phyloP scores from a whole-genome alignment of 352 stramenopile genomes.

The Phytophthora macrochlamydospora region DNA sequence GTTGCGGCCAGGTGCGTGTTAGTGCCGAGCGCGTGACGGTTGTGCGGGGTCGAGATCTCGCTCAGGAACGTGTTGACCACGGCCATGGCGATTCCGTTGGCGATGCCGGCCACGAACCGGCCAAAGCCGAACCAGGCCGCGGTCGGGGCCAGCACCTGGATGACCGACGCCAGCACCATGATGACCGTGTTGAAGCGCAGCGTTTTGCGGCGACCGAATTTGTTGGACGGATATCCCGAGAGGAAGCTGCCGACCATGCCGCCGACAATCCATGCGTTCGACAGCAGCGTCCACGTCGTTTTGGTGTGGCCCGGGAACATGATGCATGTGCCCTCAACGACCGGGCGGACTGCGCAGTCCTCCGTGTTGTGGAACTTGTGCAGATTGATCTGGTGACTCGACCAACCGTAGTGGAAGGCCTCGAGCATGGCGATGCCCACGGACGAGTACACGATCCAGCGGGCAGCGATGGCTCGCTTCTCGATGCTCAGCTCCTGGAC shows the following conservation, averaged over 20 bases:
- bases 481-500: slow-evolving; percentile 12
- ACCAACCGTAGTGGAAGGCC: slow-evolving; percentile 62
- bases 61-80: slow-evolving; percentile 43
- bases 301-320: slow-evolving; percentile 64
- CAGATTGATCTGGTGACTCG: slow-evolving; percentile 54
- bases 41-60: slow-evolving; percentile 48
- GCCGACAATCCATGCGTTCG: slow-evolving; percentile 61
- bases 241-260: slow-evolving; percentile 54
- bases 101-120: slow-evolving; percentile 42
- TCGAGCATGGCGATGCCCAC: slow-evolving; percentile 39
- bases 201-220: slow-evolving; percentile 48
- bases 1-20: slow-evolving; percentile 47
- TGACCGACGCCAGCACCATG: slow-evolving; percentile 37
- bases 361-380: slow-evolving; percentile 48
- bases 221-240: slow-evolving; percentile 39
- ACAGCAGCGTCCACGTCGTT: slow-evolving; percentile 49
- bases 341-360: slow-evolving; percentile 39
- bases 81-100: slow-evolving; percentile 38
- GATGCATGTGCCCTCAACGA: slow-evolving; percentile 48
- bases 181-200: slow-evolving; percentile 32
- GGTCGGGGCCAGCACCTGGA: slow-evolving; percentile 29
- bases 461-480: slow-evolving; percentile 22
- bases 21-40: slow-evolving; percentile 37
- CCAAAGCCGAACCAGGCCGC: slow-evolving; percentile 34
- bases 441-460: slow-evolving; percentile 50